Evolutionary conservation across 371 early-diverging fungal genomes (phyloP), one percentile per base, ranked within the genome.

Genomic region (Nematocida ausubeli): DNA sequence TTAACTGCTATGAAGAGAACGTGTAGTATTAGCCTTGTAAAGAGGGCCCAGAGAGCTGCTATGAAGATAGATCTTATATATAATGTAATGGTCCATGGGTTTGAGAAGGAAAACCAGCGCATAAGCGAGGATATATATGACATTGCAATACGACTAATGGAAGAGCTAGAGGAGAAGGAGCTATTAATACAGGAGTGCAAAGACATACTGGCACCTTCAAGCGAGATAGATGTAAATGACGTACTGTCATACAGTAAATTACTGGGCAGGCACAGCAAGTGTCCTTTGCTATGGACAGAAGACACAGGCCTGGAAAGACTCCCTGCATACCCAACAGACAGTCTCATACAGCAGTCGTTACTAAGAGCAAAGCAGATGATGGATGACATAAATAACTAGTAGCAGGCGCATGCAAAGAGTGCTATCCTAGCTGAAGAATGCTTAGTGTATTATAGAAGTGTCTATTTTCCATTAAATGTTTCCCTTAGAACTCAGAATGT

Each of bases 271-370:
- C 47, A 75, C 65, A 52, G 26, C 50, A 75, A 75, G 39, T 75
- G 78, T 34, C 65, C 65, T 28, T 44, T 75, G 12, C 78, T 75
- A n/a, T 75, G 67, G 66, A 52, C 52, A 19, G 67, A 75, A 50
- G 78, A 58, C 9, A 40, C 24, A 14, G 28, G 66, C 6, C 37
- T 75, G 35, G 66, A 57, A 12, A 65, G 66, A 39, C 32, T 75
- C 22, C 78, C 78, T 22, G 78, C 66, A 14, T 75, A 51, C 54
- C 66, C 67, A 19, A 75, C 78, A 40, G 78, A 75, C 26, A 39
- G n/a, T 16, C 34, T 75, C 14, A 32, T 75, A 26, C 78, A 75
- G 55, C 66, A 75, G 37, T 66, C 66, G 4, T 24, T 75, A 24
- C 40, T 75, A 26, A 26, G 67, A 14, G 30, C 22, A 22, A n/a